Percentiles rank a stretch among this genome's conserved stretches.
Conservation (phyloP, 495 filamentous ascomycete species). For the Patellaria atrata region DNA sequence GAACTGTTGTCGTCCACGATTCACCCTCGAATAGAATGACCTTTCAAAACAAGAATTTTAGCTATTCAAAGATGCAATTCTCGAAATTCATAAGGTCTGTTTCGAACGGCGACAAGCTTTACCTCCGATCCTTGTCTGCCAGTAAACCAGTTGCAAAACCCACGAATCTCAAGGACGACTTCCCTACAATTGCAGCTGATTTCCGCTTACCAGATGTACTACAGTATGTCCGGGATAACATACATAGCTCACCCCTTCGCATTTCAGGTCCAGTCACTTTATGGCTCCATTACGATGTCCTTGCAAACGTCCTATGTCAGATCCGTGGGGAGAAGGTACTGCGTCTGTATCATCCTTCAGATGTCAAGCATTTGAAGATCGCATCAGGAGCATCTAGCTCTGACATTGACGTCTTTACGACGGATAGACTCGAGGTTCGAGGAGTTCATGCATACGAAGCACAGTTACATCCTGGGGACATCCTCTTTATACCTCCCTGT, state of each 20-base stretch:
- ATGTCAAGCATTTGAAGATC: slow-evolving; percentile 54
- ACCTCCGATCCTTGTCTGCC: slow-evolving; percentile 59
- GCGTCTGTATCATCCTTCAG: slow-evolving; percentile 61
- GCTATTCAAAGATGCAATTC: slow-evolving; percentile 54
- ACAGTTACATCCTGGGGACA: slow-evolving; percentile 50
- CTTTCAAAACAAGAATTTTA: slow-evolving; percentile 72
- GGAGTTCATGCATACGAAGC: slow-evolving; percentile 53
- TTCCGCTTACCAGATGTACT: slow-evolving; percentile 56
- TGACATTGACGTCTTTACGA: slow-evolving; percentile 51
- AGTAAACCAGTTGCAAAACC: slow-evolving; percentile 53
- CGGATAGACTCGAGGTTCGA: slow-evolving; percentile 30
- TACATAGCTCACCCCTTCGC: slow-evolving; percentile 68
- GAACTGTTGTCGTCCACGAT: slow-evolving; percentile 36
- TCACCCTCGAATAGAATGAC: slow-evolving; percentile 45
- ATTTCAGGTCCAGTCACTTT: slow-evolving; percentile 73
- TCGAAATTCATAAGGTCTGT: slow-evolving; percentile 52
- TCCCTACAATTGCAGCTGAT: slow-evolving; percentile 50
- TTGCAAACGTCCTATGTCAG: slow-evolving; percentile 83
- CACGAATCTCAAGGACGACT: slow-evolving; percentile 54
- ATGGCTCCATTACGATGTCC: slow-evolving; percentile 91
- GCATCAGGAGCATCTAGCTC: slow-evolving; percentile 69
- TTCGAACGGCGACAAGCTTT: slow-evolving; percentile 46
- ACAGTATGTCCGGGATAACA: slow-evolving; percentile 38
- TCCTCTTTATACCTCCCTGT: slow-evolving; percentile 66
- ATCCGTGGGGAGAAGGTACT: slow-evolving; percentile 56